Evolutionary conservation across 352 stramenopile species (phyloP), one percentile per base, ranked within the genome.

Genomic region (Pythium rishiriense): DNA sequence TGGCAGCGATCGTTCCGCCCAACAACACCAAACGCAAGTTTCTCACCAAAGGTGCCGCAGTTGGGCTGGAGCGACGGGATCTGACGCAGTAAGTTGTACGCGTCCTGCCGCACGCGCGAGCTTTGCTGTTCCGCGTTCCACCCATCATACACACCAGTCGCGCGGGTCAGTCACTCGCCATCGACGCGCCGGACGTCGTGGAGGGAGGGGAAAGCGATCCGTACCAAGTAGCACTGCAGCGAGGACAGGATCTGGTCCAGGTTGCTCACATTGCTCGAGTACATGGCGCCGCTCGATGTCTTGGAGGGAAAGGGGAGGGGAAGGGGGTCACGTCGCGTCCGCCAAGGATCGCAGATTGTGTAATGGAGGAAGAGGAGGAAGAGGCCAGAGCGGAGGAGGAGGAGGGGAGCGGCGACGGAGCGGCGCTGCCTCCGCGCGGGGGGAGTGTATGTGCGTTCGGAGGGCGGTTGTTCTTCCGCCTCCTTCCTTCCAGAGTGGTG

Each of bases 221-320:
- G 21, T 58, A 94, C 85, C 70, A 84, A 45, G 54, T 94, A 94
- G 63, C 78, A 90, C 73, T 92, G 85, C 59, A 94, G 70, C 47
- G 85, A 94, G 62, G 85, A 94, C 49, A 94, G 77, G 74, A 94
- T 92, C 74, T 90, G 83, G 72, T 94, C 85, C 65, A 94, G 71
- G 56, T 91, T 91, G 83, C 81, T 92, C 74, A 92, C 83, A 64
- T 90, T 94, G 74, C 82, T 91, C 24, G 81, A 75, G 72, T 92
- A 92, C 85, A 94, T 94, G 53, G 72, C 60, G 55, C 11, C 19
- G 22, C 28, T 31, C 22, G 22, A 41, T 4, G 35, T 12, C 15
- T 11, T 4, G 9, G 7, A 19, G 10, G 12, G 28, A 24, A 28
- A 24, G 48, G 25, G 25, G 28, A 11, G 15, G 35, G 35, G 12